Percentiles rank a stretch among this genome's conserved stretches.
Conservation (phyloP, 805 yeast species). For the Hanseniaspora thailandica region DNA sequence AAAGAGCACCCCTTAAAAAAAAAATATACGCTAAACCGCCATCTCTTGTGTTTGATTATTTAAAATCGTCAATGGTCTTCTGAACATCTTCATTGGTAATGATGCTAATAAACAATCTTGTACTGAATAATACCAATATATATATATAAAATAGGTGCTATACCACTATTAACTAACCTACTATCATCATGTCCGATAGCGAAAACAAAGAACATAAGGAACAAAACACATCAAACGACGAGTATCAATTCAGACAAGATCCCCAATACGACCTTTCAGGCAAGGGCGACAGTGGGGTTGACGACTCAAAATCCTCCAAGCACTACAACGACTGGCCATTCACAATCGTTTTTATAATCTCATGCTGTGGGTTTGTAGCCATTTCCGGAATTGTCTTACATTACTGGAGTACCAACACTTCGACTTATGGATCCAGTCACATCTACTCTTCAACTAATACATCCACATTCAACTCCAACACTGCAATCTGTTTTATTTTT, state of each 20-base stretch:
- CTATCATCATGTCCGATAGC: background rate
- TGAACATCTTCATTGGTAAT: background rate
- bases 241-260: constrained; percentile 22
- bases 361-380: constrained; percentile 55
- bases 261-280: constrained; percentile 25
- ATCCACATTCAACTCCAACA: constrained; percentile 65
- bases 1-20: constrained; percentile 1
- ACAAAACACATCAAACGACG: constrained; percentile 10
- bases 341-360: constrained; percentile 39
- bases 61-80: background rate
- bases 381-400: constrained; percentile 58
- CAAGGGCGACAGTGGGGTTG: constrained; percentile 29
- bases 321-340: constrained; percentile 63
- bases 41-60: background rate
- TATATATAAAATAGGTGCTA: too few species aligned
- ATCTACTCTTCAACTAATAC: constrained; percentile 42
- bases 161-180: too few species aligned
- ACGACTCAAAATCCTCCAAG: constrained; percentile 51
- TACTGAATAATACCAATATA: too few species aligned
- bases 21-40: background rate
- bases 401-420: constrained; percentile 47
- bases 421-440: constrained; percentile 42
- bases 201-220: constrained; percentile 4
- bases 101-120: too few species aligned
- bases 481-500: constrained; percentile 58